Conservation (phyloP, 306 rosid species). For the Malus domestica region ASM211411v1 NC_041792.1:31182407-31182906, state of each 20-base stretch:
- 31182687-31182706: neutral
- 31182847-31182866: neutral
- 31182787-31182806: neutral
- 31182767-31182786: neutral
- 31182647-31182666: neutral
- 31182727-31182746: neutral
- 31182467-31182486: neutral
- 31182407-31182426: no score
- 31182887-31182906: constrained; percentile 9
- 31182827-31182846: neutral
- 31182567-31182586: neutral
- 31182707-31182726: neutral
- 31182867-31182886: neutral
- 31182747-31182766: neutral
- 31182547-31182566: no score
- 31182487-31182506: neutral
- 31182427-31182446: neutral
- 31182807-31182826: neutral
- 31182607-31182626: neutral
- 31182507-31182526: neutral
- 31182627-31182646: neutral
- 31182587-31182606: no score
- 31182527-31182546: neutral
- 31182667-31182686: neutral
- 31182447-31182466: no score